Percentiles rank a stretch among this genome's conserved stretches.
These are phyloP conservation scores for Neofusicoccum parvum DNA, from an alignment of 2,329 filamentous ascomycete genomes.

Conservation along the genomic window DNA sequence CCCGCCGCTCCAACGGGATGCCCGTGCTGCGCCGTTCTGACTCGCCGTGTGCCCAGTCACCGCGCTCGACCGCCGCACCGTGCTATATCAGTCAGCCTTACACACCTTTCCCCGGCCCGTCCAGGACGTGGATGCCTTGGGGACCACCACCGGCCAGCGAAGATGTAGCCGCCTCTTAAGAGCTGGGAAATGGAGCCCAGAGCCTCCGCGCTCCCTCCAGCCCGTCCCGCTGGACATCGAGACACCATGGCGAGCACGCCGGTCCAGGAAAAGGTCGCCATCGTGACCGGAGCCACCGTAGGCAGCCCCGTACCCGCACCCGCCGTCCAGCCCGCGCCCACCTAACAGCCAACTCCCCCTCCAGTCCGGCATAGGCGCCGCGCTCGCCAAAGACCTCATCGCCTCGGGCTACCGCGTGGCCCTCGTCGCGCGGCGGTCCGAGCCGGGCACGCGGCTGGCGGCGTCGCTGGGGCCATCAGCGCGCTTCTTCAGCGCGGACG, in stretches of 20 bases:
- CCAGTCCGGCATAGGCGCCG: constrained; percentile 53
- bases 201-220: no score
- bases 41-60: background rate
- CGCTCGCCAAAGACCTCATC: constrained; percentile 43
- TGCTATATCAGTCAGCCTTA: background rate
- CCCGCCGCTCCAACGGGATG: background rate
- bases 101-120: no score
- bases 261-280: constrained; percentile 34
- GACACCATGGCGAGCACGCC: background rate
- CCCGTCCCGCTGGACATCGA: no score
- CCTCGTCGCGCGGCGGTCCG: constrained; percentile 44
- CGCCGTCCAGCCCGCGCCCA: background rate
- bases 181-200: no score
- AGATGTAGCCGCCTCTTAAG: no score
- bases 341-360: constrained; percentile 10
- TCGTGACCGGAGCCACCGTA: constrained; percentile 47
- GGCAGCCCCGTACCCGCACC: constrained; percentile 24
- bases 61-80: background rate
- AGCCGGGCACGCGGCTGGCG: constrained; percentile 36
- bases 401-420: constrained; percentile 41
- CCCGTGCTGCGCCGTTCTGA: background rate
- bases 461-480: constrained; percentile 21
- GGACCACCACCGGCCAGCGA: background rate
- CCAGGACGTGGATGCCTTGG: background rate
- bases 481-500: constrained; percentile 50